Evolutionary conservation across 768 basidiomycete genomes (phyloP).

Genomic region (Mycena latifolia): DNA sequence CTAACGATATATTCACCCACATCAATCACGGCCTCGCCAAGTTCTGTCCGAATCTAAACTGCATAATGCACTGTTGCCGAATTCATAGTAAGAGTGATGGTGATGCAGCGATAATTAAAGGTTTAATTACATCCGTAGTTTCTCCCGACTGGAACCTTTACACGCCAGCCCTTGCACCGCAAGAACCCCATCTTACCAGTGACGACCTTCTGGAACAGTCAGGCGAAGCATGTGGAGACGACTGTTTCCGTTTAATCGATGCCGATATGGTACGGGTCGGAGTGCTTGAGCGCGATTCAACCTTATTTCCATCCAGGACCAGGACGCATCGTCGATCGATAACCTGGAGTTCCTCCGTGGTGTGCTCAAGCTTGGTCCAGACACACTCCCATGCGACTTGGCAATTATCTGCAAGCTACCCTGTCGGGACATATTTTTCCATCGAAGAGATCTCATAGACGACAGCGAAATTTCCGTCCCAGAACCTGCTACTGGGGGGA

Average conservation of each 20-base stretch:
- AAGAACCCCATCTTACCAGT: conserved; percentile 35
- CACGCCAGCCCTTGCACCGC: conserved; percentile 12
- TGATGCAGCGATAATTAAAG: neutral
- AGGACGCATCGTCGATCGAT: neutral
- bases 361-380: conserved; percentile 57
- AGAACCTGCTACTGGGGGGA: neutral
- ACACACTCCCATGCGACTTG: conserved; percentile 62
- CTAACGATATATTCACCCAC: neutral
- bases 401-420: conserved; percentile 60
- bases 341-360: conserved; percentile 47
- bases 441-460: neutral
- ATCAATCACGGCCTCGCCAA: neutral
- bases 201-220: neutral
- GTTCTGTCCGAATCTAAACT: conserved; percentile 26
- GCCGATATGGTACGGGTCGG: conserved; percentile 6
- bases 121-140: neutral
- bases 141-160: neutral
- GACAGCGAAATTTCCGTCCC: neutral
- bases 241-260: conserved; percentile 33
- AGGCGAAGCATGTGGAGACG: conserved; percentile 32
- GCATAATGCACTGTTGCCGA: neutral
- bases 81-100: conserved; percentile 14
- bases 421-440: conserved; percentile 44
- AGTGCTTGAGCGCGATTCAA: neutral
- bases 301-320: neutral